These are phyloP conservation scores for Alloascoidea hylecoeti DNA, from an alignment of 805 yeast genomes.

Conservation along the genomic window DNA sequence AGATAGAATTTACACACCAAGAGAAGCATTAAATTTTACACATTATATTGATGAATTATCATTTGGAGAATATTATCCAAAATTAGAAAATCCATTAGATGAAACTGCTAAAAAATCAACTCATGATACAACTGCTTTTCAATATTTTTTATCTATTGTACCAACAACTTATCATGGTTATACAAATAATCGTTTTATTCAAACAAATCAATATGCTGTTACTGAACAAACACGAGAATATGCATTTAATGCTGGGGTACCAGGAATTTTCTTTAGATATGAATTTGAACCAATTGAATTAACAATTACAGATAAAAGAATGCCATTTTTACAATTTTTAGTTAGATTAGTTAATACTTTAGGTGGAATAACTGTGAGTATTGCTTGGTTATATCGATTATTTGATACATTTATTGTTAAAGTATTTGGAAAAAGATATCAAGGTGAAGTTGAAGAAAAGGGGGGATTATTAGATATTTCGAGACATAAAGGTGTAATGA, in stretches of 20 bases:
- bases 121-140: constrained; percentile 24
- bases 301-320: constrained; percentile 51
- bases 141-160: constrained; percentile 65
- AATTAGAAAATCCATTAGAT: constrained; percentile 79
- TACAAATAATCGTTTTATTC: constrained; percentile 49
- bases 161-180: constrained; percentile 60
- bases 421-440: constrained; percentile 43
- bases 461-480: constrained; percentile 19
- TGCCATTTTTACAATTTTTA: constrained; percentile 66
- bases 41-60: constrained; percentile 82
- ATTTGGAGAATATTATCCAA: constrained; percentile 84
- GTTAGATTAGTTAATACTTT: constrained; percentile 66
- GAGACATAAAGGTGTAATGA: too few relatives aligned
- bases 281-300: constrained; percentile 82
- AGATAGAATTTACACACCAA: constrained; percentile 21
- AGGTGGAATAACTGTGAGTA: constrained; percentile 67
- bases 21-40: constrained; percentile 47
- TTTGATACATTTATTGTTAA: constrained; percentile 38
- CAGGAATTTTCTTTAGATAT: constrained; percentile 76
- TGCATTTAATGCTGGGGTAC: constrained; percentile 22
- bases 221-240: constrained; percentile 22
- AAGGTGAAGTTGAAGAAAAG: constrained; percentile 32
- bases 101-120: constrained; percentile 44
- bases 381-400: constrained; percentile 47
- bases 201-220: constrained; percentile 78